Conservation (phyloP, 228 moss, liverwort and hornwort genomes). For the Sphagnum fallax region DNA sequence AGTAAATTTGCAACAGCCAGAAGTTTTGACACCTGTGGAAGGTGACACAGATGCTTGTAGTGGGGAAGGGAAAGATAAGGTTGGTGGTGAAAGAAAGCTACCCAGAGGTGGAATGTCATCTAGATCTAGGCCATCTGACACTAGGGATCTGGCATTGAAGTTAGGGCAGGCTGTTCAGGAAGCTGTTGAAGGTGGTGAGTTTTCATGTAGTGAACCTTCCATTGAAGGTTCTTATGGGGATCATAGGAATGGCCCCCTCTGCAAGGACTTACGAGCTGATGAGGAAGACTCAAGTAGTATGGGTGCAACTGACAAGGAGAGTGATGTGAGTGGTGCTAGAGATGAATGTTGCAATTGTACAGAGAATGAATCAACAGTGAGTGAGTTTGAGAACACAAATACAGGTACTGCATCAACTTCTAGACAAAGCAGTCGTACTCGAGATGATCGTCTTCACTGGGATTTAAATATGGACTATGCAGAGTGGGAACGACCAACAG, state of each 20-base stretch:
- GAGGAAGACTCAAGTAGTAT: constrained; percentile 20
- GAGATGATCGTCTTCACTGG: constrained; percentile 92
- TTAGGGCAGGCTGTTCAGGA: constrained; percentile 13
- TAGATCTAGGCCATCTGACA: constrained; percentile 6
- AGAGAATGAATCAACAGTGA: constrained; percentile 7
- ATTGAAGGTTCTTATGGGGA: constrained; percentile 32
- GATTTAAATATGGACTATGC: constrained; percentile 99
- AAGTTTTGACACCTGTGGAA: constrained; percentile 10
- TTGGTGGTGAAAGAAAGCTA: constrained; percentile 2
- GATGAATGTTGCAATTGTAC: constrained; percentile 11
- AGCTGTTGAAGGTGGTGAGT: constrained; percentile 6
- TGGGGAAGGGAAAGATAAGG: constrained; percentile 14
- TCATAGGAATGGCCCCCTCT: constrained; percentile 13
- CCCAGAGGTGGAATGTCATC: constrained; percentile 2
- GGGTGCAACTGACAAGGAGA: constrained; percentile 11
- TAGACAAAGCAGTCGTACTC: constrained; percentile 45
- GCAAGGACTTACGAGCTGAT: constrained; percentile 9
- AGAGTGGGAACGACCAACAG: constrained; percentile 90
- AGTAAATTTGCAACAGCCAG: constrained; percentile 17
- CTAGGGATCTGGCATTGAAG: constrained; percentile 12
- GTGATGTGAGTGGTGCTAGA: constrained; percentile 9
- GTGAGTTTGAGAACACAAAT: constrained; percentile 31
- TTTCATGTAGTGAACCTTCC: constrained; percentile 14
- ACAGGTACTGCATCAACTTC: constrained; percentile 28
- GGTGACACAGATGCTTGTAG: constrained; percentile 5